Percentiles rank a stretch among this genome's conserved stretches.
These are phyloP conservation scores for Jackrogersella multiformis DNA, from an alignment of 495 filamentous ascomycete genomes.

Conservation along the genomic window DNA sequence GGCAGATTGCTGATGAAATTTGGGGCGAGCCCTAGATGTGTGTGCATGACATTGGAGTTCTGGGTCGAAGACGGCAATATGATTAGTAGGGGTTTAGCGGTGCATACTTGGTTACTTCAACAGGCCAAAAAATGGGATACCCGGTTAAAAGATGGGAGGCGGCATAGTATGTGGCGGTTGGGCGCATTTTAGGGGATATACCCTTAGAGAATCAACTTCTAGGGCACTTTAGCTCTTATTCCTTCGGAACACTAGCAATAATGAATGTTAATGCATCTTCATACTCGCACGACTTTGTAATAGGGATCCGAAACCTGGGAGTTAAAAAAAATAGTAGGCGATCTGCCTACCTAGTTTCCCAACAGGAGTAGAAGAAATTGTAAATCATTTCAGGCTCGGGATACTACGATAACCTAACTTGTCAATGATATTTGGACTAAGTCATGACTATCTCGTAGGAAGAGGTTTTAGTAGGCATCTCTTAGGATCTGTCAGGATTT, in stretches of 20 bases:
- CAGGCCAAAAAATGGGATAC: constrained; percentile 36
- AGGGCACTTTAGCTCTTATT: not conserved
- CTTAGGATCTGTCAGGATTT: not conserved
- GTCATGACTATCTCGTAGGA: not conserved
- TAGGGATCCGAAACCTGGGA: too few relatives aligned
- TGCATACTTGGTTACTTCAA: constrained; percentile 39
- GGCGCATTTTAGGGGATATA: constrained; percentile 16
- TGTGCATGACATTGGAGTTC: constrained; percentile 4
- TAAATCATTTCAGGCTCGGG: too few relatives aligned
- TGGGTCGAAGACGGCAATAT: constrained; percentile 1
- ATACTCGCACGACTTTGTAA: too few relatives aligned
- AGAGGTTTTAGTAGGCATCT: not conserved
- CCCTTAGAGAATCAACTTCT: constrained; percentile 41
- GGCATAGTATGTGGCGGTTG: not conserved
- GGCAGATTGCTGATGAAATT: constrained; percentile 74
- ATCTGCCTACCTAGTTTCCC: too few relatives aligned
- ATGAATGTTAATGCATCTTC: too few relatives aligned
- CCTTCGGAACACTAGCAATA: not conserved
- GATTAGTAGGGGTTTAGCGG: constrained; percentile 13
- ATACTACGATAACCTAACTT: too few relatives aligned
- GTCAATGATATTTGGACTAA: too few relatives aligned
- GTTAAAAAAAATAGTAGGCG: too few relatives aligned
- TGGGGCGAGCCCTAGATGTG: constrained; percentile 67
- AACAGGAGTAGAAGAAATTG: too few relatives aligned
- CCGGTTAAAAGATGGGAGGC: not conserved